phyloP scores from a whole-genome alignment of 257 asterid species.

The Solanum etuberosum region DNA sequence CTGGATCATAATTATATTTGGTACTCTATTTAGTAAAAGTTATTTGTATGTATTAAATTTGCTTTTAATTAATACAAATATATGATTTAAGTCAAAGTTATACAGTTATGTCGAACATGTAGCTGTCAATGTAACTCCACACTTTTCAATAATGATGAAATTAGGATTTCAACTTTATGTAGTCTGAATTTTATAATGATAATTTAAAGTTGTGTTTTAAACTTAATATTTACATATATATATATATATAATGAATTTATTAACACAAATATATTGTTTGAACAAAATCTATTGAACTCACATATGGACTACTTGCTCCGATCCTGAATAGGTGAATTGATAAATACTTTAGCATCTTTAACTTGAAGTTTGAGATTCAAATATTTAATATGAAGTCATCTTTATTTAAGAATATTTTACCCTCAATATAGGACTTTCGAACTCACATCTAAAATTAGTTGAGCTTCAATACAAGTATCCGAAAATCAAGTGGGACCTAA shows the following conservation, averaged over 20 bases:
- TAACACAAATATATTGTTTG: background rate
- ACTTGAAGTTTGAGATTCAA: background rate
- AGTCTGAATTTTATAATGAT: background rate
- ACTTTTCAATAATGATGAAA: background rate
- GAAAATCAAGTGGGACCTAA: background rate
- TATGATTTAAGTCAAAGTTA: background rate
- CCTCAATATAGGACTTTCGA: fast-evolving
- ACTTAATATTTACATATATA: background rate
- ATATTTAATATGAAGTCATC: fast-evolving
- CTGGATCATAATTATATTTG: fast-evolving
- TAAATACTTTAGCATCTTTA: background rate
- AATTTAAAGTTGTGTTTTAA: background rate
- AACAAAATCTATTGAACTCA: background rate
- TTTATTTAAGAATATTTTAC: background rate
- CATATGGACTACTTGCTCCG: background rate
- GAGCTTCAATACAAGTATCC: fast-evolving
- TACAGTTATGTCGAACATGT: background rate
- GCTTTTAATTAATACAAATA: background rate
- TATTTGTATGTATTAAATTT: background rate
- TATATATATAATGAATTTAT: background rate
- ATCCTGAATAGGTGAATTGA: background rate
- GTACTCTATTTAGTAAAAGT: background rate
- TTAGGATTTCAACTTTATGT: background rate
- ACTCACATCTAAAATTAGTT: background rate
- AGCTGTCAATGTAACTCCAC: background rate